Evolutionary conservation across 257 asterid genomes (phyloP).

Genomic region (Agastache rugosa): DNA sequence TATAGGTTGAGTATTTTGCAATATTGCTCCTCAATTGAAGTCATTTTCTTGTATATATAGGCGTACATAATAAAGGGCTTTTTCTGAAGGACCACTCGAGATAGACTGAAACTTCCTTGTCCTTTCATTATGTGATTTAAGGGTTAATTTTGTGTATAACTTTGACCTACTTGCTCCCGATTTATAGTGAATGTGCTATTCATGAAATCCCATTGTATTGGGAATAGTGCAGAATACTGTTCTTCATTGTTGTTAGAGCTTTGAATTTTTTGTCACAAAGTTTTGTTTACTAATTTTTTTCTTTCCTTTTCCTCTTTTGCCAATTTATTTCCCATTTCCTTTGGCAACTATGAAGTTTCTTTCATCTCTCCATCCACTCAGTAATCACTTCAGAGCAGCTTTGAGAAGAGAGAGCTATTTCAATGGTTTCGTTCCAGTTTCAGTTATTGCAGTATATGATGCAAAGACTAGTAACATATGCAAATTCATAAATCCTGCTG

Average conservation of each 20-base stretch:
- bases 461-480: slow-evolving; percentile 69
- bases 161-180: background rate
- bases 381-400: slow-evolving; percentile 90
- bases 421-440: slow-evolving; percentile 74
- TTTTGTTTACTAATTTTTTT: slow-evolving; percentile 18
- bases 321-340: slow-evolving; percentile 25
- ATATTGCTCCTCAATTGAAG: slow-evolving; percentile 2
- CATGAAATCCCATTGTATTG: background rate
- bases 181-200: background rate
- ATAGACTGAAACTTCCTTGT: slow-evolving; percentile 2
- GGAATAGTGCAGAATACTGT: background rate
- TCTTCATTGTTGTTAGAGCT: slow-evolving; percentile 22
- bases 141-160: background rate
- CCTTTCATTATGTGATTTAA: background rate
- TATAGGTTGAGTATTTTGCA: background rate
- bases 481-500: slow-evolving; percentile 65
- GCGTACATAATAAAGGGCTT: slow-evolving; percentile 9
- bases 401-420: slow-evolving; percentile 62
- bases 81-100: slow-evolving; percentile 1
- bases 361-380: slow-evolving; percentile 73
- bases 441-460: slow-evolving; percentile 74
- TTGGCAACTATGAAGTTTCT: slow-evolving; percentile 69
- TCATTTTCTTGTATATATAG: slow-evolving; percentile 3
- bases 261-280: slow-evolving; percentile 6
- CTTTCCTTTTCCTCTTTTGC: slow-evolving; percentile 20